phyloP scores from a whole-genome alignment of 306 rosid genomes.

The Sphenostylis stenocarpa region DNA sequence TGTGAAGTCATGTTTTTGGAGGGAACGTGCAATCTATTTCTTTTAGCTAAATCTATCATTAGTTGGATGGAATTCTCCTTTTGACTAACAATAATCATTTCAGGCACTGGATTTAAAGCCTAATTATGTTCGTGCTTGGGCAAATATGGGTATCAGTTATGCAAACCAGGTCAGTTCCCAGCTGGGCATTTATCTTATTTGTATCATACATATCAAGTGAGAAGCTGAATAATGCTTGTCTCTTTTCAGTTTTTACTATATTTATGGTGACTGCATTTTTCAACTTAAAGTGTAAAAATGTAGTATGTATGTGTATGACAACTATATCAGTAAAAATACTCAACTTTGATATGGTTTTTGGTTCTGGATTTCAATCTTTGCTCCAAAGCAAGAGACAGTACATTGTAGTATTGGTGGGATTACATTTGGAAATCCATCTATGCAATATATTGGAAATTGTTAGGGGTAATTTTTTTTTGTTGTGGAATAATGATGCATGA shows the following conservation, averaged over 20 bases:
- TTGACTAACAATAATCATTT: constrained; percentile 19
- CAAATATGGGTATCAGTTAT: constrained; percentile 98
- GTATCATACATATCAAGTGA: not conserved
- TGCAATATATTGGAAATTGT: not conserved
- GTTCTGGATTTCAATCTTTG: not conserved
- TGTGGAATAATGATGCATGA: not conserved
- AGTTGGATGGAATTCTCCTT: constrained; percentile 14
- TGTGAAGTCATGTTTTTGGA: not conserved
- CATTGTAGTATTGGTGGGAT: not conserved
- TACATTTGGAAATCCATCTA: not conserved
- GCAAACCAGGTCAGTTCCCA: constrained; percentile 81
- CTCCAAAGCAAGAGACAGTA: not conserved
- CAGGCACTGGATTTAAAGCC: constrained; percentile 99
- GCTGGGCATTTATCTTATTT: constrained; percentile 16
- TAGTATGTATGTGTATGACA: not conserved
- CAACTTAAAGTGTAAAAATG: constrained; percentile 2
- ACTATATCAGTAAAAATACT: not conserved
- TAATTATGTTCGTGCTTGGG: constrained; percentile 99
- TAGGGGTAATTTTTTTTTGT: not conserved
- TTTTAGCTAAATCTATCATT: not conserved
- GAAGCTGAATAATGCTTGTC: constrained; percentile 1
- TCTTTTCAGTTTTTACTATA: not conserved
- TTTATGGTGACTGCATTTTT: not conserved
- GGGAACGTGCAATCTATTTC: not conserved
- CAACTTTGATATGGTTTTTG: not conserved